Evolutionary conservation across 2,329 filamentous ascomycete genomes (phyloP).

Genomic region (Trichoderma citrinoviride): DNA sequence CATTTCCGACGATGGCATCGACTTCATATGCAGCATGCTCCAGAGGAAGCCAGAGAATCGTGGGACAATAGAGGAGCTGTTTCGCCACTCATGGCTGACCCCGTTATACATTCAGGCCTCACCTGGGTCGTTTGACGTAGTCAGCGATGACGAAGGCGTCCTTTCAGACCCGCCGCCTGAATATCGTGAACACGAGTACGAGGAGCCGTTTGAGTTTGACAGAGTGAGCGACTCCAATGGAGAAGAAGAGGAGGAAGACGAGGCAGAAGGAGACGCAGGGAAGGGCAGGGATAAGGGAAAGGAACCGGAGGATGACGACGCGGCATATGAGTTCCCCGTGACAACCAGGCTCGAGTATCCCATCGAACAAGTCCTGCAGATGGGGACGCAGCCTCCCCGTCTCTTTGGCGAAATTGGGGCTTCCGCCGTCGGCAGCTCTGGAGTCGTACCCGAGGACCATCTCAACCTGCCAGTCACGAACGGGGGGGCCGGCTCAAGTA

Average conservation of each 20-base stretch:
- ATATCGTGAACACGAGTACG: slow-evolving; percentile 51
- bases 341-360: too few relatives aligned
- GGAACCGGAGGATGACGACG: slow-evolving; percentile 67
- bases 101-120: slow-evolving; percentile 35
- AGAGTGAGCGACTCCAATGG: slow-evolving; percentile 44
- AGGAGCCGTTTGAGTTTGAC: slow-evolving; percentile 32
- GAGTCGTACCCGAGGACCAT: slow-evolving; percentile 47
- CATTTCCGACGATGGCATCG: slow-evolving; percentile 66
- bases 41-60: slow-evolving; percentile 75
- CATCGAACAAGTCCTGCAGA: too few relatives aligned
- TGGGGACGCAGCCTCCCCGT: slow-evolving; percentile 37
- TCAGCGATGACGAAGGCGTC: slow-evolving; percentile 59
- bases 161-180: slow-evolving; percentile 41
- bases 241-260: slow-evolving; percentile 75
- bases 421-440: slow-evolving; percentile 54
- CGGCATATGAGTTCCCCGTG: too few relatives aligned
- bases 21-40: slow-evolving; percentile 77
- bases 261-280: slow-evolving; percentile 62
- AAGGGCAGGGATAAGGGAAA: slow-evolving; percentile 41
- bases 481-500: slow-evolving; percentile 32
- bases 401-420: slow-evolving; percentile 56
- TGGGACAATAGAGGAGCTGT: slow-evolving; percentile 68
- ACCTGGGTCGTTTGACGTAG: slow-evolving; percentile 56
- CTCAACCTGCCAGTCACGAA: slow-evolving; percentile 47
- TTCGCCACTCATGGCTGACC: slow-evolving; percentile 71